Percentiles rank a stretch among this genome's conserved stretches.
phyloP scores from a whole-genome alignment of 1,139 yeast genomes.

The Suhomyces anneliseae region DNA sequence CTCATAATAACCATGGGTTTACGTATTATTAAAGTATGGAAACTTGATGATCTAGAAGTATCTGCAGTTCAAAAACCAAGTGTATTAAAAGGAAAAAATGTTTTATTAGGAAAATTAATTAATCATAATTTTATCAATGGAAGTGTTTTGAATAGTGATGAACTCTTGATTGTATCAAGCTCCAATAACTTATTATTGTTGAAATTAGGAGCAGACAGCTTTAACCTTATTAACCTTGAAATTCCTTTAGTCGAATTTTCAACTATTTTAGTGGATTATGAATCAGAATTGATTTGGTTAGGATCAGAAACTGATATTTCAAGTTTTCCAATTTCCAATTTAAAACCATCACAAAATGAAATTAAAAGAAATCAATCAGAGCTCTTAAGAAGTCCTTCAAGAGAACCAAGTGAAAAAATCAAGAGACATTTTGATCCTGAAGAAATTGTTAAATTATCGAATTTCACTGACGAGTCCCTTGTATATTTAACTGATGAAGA shows the following conservation, averaged over 20 bases:
- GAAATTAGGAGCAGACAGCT: slow-evolving; percentile 25
- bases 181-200: slow-evolving; percentile 40
- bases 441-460: neutral
- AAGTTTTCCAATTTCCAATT: slow-evolving; percentile 5
- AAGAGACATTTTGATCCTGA: neutral
- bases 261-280: slow-evolving; percentile 25
- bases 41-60: slow-evolving; percentile 18
- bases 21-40: slow-evolving; percentile 63
- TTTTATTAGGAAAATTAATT: slow-evolving; percentile 49
- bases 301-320: neutral
- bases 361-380: neutral
- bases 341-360: slow-evolving; percentile 1
- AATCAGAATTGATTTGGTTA: slow-evolving; percentile 16
- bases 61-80: slow-evolving; percentile 16
- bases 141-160: slow-evolving; percentile 35
- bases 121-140: slow-evolving; percentile 48
- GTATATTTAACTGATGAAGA: slow-evolving; percentile 9
- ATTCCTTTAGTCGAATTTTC: slow-evolving; percentile 18
- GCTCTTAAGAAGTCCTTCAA: neutral
- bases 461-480: neutral
- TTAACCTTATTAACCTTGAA: slow-evolving; percentile 21
- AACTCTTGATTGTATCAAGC: slow-evolving; percentile 44
- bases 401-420: neutral
- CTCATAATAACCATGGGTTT: slow-evolving; percentile 56
- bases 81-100: slow-evolving; percentile 58